A percentile compares a stretch with the other conserved stretches of the same genome.
phyloP scores from a whole-genome alignment of 1,284 basidiomycete species.

The Microbotryomycetes sp. region DNA sequence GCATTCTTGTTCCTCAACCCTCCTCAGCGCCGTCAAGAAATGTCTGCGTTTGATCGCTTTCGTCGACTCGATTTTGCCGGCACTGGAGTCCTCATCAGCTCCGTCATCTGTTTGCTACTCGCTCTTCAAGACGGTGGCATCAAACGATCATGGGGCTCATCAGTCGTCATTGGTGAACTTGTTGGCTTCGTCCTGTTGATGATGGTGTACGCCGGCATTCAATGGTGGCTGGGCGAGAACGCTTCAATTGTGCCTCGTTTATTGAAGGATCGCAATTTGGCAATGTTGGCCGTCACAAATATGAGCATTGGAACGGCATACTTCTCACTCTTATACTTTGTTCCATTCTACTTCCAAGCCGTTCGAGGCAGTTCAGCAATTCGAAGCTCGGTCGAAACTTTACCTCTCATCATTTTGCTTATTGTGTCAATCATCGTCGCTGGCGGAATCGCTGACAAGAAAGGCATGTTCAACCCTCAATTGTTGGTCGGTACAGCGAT shows the following conservation, averaged over 20 bases:
- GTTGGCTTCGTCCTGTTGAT: conserved; percentile 34
- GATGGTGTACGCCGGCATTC: conserved; percentile 28
- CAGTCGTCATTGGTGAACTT: conserved; percentile 32
- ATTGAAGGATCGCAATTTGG: conserved; percentile 31
- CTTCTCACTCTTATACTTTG: not conserved
- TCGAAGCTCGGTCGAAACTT: conserved; percentile 22
- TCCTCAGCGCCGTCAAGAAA: not conserved
- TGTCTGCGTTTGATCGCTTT: conserved; percentile 10
- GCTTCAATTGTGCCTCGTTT: conserved; percentile 37
- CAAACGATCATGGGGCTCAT: conserved; percentile 27
- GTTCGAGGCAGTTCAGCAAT: conserved; percentile 31
- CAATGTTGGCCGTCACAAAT: conserved; percentile 5
- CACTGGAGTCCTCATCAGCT: conserved; percentile 29
- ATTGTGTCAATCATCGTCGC: conserved; percentile 32
- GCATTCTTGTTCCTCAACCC: conserved; percentile 31
- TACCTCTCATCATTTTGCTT: conserved; percentile 35
- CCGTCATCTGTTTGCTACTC: conserved; percentile 37
- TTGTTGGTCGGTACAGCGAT: conserved; percentile 40
- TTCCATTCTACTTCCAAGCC: conserved; percentile 1
- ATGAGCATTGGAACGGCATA: conserved; percentile 24
- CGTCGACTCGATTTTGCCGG: conserved; percentile 37
- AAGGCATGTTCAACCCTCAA: conserved; percentile 45
- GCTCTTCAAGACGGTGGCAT: conserved; percentile 36
- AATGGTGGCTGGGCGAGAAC: conserved; percentile 32
- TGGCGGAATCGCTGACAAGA: conserved; percentile 31